Evolutionary conservation across 176 grass and related monocot species (phyloP), one percentile per base, ranked within the genome.

Genomic region (Bolboschoenus planiculmis): DNA sequence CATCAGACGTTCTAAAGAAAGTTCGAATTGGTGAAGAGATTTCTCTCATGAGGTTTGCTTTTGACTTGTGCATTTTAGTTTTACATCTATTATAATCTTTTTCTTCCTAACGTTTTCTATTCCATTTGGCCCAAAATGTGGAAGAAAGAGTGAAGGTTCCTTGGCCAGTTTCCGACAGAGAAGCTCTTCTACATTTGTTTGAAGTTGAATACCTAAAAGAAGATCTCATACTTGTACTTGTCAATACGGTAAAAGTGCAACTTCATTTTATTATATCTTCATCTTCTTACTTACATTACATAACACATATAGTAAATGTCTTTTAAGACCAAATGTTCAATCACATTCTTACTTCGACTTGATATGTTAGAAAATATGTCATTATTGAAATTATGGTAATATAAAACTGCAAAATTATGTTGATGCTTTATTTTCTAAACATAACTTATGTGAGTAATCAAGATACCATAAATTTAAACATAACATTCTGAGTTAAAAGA

Each of bases 121-220:
- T 80, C 46, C 72, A 80, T 84, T 55, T 78, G 89, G 89, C 90
- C 85, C 60, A 73, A n/a, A n/a, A 87, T 93, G 91, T 85, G 92
- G 87, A 95, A 93, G 92, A 93, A 95, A 99, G 96, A 84, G 78
- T 95, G 92, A 95, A 99, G 86, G 91, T 95, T 90, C 93, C 96
- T 83, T 99, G 96, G 96, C 96, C 96, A 37, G 84, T 99, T 79
- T 93, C 96, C 50, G 89, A 99, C 54, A 93, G 96, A 90, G 93
- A 99, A 83, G 93, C 91, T 83, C 84, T 99, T 81, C 79, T 99
- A 21, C 96, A 99, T 81, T 99, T 90, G 86, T 99, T 93, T 74
- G 93, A 93, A 79, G 81, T 99, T 65, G 91, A 95, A 78, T 99
- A 91, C 84, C 82, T 93, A 61, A 85, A 95, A 85, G 96, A 95